A percentile compares a stretch with the other conserved stretches of the same genome.
These are phyloP conservation scores for Aspergillus quadricinctus DNA, from an alignment of 2,329 filamentous ascomycete genomes.

Conservation along the genomic window DNA sequence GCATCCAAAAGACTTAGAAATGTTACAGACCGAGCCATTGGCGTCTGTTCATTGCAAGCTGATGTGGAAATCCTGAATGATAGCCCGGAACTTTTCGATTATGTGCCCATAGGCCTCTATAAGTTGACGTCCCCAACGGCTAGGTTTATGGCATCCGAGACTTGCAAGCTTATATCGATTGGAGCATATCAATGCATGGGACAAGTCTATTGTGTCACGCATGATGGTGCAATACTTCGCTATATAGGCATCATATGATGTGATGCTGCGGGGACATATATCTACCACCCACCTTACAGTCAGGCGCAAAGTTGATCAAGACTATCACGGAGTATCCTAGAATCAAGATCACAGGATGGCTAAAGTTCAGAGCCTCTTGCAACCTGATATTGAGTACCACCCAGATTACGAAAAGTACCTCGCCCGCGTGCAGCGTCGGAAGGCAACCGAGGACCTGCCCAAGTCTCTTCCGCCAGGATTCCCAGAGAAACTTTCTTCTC, in stretches of 20 bases:
- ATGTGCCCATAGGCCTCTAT: no score
- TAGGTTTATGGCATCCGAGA: no score
- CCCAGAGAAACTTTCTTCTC: slow-evolving; percentile 36
- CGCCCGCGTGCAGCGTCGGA: slow-evolving; percentile 17
- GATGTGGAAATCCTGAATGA: no score
- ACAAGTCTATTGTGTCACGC: background rate
- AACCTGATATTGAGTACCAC: slow-evolving; percentile 30
- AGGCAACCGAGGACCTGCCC: slow-evolving; percentile 15
- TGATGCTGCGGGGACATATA: background rate
- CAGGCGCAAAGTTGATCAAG: background rate
- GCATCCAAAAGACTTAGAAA: no score
- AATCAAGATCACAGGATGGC: background rate
- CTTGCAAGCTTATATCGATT: no score
- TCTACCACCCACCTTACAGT: background rate
- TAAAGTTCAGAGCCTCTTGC: slow-evolving; percentile 4
- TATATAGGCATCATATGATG: background rate
- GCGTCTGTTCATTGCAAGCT: no score
- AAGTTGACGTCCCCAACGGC: no score
- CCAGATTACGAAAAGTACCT: slow-evolving; percentile 25
- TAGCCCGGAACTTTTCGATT: no score
- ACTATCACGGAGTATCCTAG: background rate
- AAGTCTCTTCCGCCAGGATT: slow-evolving; percentile 38
- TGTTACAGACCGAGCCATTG: no score
- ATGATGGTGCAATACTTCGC: background rate
- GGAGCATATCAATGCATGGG: background rate